Evolutionary conservation across 192 early-diverging fungal genomes (phyloP).

Genomic region (Coemansia umbellata): DNA sequence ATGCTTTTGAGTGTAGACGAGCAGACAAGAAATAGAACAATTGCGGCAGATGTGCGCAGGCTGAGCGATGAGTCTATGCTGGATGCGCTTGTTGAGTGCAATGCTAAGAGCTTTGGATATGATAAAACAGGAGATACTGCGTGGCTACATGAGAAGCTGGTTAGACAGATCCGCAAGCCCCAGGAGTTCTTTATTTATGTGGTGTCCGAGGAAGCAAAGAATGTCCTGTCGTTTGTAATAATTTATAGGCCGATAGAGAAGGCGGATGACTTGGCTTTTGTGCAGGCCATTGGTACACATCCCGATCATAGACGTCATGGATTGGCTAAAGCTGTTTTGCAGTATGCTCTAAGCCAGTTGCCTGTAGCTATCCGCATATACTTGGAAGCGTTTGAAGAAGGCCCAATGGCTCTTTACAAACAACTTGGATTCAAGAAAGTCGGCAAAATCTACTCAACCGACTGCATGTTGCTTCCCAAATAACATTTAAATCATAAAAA

Average conservation of each 20-base stretch:
- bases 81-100: conserved; percentile 5
- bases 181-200: conserved; percentile 2
- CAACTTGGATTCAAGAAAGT: conserved; percentile 12
- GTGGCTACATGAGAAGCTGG: conserved; percentile 24
- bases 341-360: conserved; percentile 1
- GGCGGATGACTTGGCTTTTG: conserved; percentile 7
- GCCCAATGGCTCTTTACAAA: conserved; percentile 11
- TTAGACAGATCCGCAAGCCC: conserved; percentile 4
- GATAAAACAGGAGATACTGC: background rate
- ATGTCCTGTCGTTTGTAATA: conserved; percentile 12
- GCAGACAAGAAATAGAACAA: background rate
- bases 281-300: conserved; percentile 12
- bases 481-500: too few relatives aligned
- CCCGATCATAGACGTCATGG: conserved; percentile 8
- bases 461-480: background rate
- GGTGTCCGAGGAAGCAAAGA: background rate
- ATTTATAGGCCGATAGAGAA: conserved; percentile 12
- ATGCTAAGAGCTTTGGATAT: conserved; percentile 17
- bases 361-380: conserved; percentile 3
- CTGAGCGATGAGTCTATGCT: background rate
- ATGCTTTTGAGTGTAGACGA: conserved; percentile 1
- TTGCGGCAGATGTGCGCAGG: too few relatives aligned
- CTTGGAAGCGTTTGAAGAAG: conserved; percentile 13
- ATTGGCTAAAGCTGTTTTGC: conserved; percentile 6
- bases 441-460: conserved; percentile 3